Percentiles rank a stretch among this genome's conserved stretches.
Evolutionary conservation across 345 rosid genomes (phyloP).

Genomic region (Sisymbrium irio): DNA sequence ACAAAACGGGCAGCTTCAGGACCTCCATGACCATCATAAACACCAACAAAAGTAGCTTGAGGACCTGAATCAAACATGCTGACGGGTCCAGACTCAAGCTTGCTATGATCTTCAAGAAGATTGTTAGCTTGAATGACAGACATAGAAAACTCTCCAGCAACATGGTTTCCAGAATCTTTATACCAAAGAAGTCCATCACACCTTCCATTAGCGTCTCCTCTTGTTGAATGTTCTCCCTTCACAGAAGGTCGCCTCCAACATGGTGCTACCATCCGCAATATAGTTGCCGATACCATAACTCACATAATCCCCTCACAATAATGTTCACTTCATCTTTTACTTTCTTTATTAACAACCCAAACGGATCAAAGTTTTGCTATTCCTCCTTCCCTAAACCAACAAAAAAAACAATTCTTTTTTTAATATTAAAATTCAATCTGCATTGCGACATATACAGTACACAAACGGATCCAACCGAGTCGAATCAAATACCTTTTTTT

Average conservation of each 20-base stretch:
- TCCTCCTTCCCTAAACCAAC: conserved; percentile 44
- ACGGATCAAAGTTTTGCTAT: conserved; percentile 28
- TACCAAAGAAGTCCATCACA: conserved; percentile 42
- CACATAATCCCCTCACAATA: conserved; percentile 58
- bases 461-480: no score
- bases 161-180: conserved; percentile 41
- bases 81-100: conserved; percentile 36
- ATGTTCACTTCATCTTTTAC: conserved; percentile 47
- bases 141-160: conserved; percentile 40
- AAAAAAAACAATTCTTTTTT: conserved; percentile 43
- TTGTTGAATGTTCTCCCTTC: conserved; percentile 65
- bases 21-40: conserved; percentile 43
- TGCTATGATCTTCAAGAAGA: conserved; percentile 41
- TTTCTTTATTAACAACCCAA: not conserved
- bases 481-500: no score
- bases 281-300: conserved; percentile 73
- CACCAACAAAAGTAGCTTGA: conserved; percentile 42
- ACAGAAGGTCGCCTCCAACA: conserved; percentile 82
- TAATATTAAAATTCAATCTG: not conserved
- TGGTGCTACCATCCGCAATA: conserved; percentile 67
- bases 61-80: conserved; percentile 35
- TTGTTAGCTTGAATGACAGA: conserved; percentile 41
- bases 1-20: conserved; percentile 40
- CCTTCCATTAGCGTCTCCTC: conserved; percentile 44
- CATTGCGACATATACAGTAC: not conserved